Conservation (phyloP, 169 alveolate species). For the Ichthyophthirius multifiliis region DNA sequence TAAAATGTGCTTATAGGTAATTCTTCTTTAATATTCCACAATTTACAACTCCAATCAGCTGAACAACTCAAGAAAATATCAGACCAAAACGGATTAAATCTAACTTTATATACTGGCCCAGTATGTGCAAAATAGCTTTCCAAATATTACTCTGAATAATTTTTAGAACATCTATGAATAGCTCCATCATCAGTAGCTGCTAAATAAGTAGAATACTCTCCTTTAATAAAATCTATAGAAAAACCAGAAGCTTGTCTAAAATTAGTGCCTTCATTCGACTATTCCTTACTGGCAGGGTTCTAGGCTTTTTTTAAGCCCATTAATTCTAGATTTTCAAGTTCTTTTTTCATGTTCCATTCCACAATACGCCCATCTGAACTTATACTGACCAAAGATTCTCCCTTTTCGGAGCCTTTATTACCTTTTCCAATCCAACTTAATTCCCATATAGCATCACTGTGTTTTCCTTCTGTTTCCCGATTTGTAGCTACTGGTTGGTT, state of each 20-base stretch:
- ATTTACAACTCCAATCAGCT: constrained; percentile 92
- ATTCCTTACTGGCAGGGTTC: constrained; percentile 57
- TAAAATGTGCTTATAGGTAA: constrained; percentile 45
- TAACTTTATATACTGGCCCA: constrained; percentile 90
- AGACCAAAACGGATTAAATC: constrained; percentile 85
- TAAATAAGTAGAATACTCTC: constrained; percentile 84
- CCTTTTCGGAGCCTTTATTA: constrained; percentile 57
- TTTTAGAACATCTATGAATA: constrained; percentile 88
- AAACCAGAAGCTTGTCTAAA: constrained; percentile 91
- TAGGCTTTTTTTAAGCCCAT: constrained; percentile 78
- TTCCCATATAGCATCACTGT: constrained; percentile 94
- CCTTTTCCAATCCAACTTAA: constrained; percentile 87
- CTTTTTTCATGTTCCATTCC: constrained; percentile 90
- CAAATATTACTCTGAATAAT: constrained; percentile 89
- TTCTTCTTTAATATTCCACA: constrained; percentile 87
- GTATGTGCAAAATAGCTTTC: constrained; percentile 91
- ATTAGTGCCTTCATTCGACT: constrained; percentile 57
- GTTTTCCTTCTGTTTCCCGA: constrained; percentile 80
- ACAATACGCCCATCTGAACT: constrained; percentile 89
- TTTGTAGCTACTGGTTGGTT: constrained; percentile 81
- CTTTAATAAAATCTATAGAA: constrained; percentile 84
- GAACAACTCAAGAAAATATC: constrained; percentile 85
- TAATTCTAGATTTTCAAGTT: constrained; percentile 82
- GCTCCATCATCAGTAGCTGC: constrained; percentile 93
- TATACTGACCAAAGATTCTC: constrained; percentile 70